Base-by-base conservation (phyloP, 371 early-diverging fungal genomes). In the Actinomortierella wolfii region DNA sequence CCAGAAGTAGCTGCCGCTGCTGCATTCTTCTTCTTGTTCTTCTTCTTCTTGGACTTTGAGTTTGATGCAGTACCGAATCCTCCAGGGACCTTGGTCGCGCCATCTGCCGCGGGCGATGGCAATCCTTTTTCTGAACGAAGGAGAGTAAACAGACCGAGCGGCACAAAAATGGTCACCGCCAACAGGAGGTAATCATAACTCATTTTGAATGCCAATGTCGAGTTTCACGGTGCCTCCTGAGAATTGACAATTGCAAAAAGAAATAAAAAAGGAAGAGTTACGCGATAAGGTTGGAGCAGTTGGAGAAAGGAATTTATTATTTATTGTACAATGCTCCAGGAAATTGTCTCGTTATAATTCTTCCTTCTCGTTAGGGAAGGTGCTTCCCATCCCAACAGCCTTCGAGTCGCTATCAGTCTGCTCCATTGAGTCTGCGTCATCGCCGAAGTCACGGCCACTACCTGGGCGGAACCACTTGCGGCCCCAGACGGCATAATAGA, bases 401-500 rank as follows among this genome's bases (percentile, higher is more conserved):
- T 34, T 34, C 7, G 11, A 11, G 34, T 34, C 34, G 34, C 11
- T 11, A 34, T 34, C 34, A 34, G 34, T 11, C 4, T 34, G 34
- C 34, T 34, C 34, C 34, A 34, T 34, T 11, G 34, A 34, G 7
- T 34, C 34, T 34, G 34, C 34, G 11, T 34, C 34, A 11, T 34
- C 34, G 34, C 7, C 34, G 11, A 34, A 34, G 34, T 34, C 34
- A 9, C 68, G 44, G 5, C 62, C 58, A 0, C 68, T 62, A 11
- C 73, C 73, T 13, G 73, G 73, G 42, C 73, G 66, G 67, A 83
- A 85, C 84, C 84, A 86, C 49, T 80, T 66, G 13, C 78, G 66
- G 14, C 80, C 86, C 57, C 78, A 77, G 43, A 83, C 54, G 20
- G 76, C 69, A 59, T 79, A 86, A 56, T 86, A 86, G 13, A 68